Conservation (phyloP, 2,329 filamentous ascomycete genomes). For the Fusarium sp. region DNA sequence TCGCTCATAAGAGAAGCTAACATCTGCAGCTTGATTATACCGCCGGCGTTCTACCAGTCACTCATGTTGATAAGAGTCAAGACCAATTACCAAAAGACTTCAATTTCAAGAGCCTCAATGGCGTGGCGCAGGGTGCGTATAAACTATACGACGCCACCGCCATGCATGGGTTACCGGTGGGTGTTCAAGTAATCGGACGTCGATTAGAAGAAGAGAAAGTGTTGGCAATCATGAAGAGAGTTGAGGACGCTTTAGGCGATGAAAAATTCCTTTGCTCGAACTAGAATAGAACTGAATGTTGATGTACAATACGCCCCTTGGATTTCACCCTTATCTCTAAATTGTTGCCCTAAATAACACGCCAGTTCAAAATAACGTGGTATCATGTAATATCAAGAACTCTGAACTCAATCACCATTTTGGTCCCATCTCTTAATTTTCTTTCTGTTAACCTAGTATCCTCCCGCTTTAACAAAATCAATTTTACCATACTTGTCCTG, state of each 20-base stretch:
- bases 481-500: conserved; percentile 41
- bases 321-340: not conserved
- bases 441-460: not conserved
- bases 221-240: conserved; percentile 78
- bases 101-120: conserved; percentile 74
- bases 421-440: not conserved
- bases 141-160: conserved; percentile 83
- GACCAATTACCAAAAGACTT: conserved; percentile 74
- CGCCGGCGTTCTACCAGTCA: conserved; percentile 84
- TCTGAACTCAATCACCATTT: not conserved
- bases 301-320: not conserved
- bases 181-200: conserved; percentile 83
- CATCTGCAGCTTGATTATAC: conserved; percentile 80
- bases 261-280: conserved; percentile 64
- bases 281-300: conserved; percentile 52
- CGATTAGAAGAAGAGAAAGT: conserved; percentile 90
- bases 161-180: conserved; percentile 91
- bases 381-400: conserved; percentile 1
- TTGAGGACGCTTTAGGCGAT: conserved; percentile 78
- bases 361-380: not conserved
- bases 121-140: conserved; percentile 84
- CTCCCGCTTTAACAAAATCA: conserved; percentile 7
- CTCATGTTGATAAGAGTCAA: conserved; percentile 77
- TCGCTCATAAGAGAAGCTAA: not conserved
- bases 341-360: not conserved